Conservation (phyloP, 208 protist species). For the Leptomonas seymouri region DNA sequence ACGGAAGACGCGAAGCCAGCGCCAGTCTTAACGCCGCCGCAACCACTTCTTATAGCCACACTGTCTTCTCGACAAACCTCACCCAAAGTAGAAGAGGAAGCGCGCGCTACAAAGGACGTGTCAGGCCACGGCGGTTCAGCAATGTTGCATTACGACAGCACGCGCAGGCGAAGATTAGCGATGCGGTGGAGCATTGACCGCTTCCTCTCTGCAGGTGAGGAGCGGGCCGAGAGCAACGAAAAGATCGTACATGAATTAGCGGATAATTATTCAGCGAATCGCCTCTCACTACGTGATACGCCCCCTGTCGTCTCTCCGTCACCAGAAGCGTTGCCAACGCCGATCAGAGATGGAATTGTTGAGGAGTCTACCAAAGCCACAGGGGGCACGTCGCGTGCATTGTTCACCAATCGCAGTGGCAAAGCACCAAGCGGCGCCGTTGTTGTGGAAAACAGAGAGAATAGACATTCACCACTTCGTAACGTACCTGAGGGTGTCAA, state of each 20-base stretch:
- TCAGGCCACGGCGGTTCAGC: neutral
- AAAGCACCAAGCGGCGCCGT: neutral
- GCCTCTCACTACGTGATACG: neutral
- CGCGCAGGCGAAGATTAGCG: neutral
- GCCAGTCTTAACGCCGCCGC: neutral
- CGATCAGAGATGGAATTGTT: too few species aligned
- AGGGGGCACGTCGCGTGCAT: too few species aligned
- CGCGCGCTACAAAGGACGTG: neutral
- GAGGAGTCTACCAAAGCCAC: too few species aligned
- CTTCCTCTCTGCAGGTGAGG: constrained; percentile 21
- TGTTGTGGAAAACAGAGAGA: neutral
- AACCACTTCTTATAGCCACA: neutral
- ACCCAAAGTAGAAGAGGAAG: neutral
- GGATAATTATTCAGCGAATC: neutral
- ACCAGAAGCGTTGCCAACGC: too few species aligned
- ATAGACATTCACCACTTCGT: neutral
- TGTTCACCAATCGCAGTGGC: too few species aligned
- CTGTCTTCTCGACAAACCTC: neutral
- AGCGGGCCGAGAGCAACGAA: neutral
- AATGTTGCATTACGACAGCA: neutral
- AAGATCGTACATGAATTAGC: neutral
- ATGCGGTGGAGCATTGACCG: constrained; percentile 33
- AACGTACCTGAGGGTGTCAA: neutral
- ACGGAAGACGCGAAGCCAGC: too few species aligned
- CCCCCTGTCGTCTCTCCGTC: neutral